A percentile compares a stretch with the other conserved stretches of the same genome.
These are phyloP conservation scores for Phellopilus nigrolimitatus DNA, from an alignment of 1,284 basidiomycete species.

Conservation along the genomic window DNA sequence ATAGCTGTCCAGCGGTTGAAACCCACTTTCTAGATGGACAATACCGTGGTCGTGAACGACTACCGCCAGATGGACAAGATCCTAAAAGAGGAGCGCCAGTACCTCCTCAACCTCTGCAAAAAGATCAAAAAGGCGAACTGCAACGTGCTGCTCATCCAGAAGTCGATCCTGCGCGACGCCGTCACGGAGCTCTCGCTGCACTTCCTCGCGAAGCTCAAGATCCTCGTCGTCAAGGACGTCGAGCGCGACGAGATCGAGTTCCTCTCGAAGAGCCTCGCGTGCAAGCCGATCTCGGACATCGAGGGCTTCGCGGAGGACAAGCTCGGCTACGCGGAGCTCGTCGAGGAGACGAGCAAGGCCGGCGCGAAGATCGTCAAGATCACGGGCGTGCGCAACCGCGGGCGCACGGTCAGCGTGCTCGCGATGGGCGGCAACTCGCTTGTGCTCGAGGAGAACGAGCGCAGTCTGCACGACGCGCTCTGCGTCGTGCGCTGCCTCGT, in stretches of 20 bases:
- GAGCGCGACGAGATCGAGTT: conserved; percentile 99
- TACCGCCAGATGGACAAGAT: conserved; percentile 99
- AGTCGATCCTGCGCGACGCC: conserved; percentile 97
- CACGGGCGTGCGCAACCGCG: conserved; percentile 92
- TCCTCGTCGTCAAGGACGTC: conserved; percentile 96
- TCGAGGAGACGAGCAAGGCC: conserved; percentile 84
- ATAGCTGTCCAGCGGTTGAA: conserved; percentile 6
- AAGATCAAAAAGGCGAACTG: conserved; percentile 99
- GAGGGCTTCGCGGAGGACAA: conserved; percentile 99
- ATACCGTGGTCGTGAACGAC: conserved; percentile 98
- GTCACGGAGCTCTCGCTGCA: conserved; percentile 98
- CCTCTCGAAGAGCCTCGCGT: conserved; percentile 90
- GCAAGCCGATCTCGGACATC: conserved; percentile 96
- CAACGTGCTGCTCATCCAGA: conserved; percentile 98
- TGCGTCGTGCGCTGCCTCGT: conserved; percentile 98
- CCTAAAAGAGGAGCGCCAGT: conserved; percentile 98
- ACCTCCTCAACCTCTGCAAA: conserved; percentile 97
- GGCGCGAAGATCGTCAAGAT: conserved; percentile 94
- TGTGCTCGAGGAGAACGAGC: conserved; percentile 96
- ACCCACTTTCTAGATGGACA: conserved; percentile 80
- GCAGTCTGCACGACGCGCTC: conserved; percentile 95
- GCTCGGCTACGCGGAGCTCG: conserved; percentile 91
- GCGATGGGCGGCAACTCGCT: conserved; percentile 94
- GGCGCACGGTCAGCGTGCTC: conserved; percentile 92
- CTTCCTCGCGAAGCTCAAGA: conserved; percentile 97